Conservation (phyloP, 2,329 filamentous ascomycete species). For the Mariannaea elegans region DNA sequence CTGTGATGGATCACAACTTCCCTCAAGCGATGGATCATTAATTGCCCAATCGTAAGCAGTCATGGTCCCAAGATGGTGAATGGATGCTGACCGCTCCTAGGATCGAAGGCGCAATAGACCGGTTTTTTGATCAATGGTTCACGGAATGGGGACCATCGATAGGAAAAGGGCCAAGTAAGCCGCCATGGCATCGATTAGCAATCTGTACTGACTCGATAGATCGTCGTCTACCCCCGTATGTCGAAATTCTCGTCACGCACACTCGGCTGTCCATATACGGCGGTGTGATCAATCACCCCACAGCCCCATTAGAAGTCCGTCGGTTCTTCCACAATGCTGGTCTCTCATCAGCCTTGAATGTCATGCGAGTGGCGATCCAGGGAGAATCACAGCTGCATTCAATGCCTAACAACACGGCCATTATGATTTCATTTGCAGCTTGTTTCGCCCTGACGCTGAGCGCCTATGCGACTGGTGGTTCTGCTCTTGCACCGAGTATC, state of each 20-base stretch:
- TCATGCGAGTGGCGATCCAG: constrained; percentile 77
- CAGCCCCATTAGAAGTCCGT: constrained; percentile 74
- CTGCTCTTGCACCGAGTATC: constrained; percentile 69
- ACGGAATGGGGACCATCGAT: constrained; percentile 68
- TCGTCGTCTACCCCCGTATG: constrained; percentile 72
- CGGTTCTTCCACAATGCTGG: constrained; percentile 78
- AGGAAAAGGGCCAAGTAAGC: constrained; percentile 59
- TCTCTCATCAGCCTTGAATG: constrained; percentile 76
- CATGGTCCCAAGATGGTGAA: accelerated
- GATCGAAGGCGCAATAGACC: constrained; percentile 69
- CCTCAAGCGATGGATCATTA: constrained; percentile 58
- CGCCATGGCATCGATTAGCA: not conserved
- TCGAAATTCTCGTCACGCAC: constrained; percentile 78
- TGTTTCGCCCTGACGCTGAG: constrained; percentile 74
- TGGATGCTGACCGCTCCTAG: constrained; percentile 39
- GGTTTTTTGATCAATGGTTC: constrained; percentile 73
- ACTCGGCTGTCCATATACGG: constrained; percentile 79
- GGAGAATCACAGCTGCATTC: constrained; percentile 74
- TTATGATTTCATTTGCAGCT: constrained; percentile 81
- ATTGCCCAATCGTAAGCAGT: constrained; percentile 61
- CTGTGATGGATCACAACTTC: constrained; percentile 65
- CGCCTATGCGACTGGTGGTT: constrained; percentile 64
- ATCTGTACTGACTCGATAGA: constrained; percentile 45
- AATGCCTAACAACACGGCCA: constrained; percentile 82
- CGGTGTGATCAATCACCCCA: constrained; percentile 78